Evolutionary conservation across 1,284 basidiomycete species (phyloP), one percentile per base, ranked within the genome.

Genomic region (Boletus holoroseus): DNA sequence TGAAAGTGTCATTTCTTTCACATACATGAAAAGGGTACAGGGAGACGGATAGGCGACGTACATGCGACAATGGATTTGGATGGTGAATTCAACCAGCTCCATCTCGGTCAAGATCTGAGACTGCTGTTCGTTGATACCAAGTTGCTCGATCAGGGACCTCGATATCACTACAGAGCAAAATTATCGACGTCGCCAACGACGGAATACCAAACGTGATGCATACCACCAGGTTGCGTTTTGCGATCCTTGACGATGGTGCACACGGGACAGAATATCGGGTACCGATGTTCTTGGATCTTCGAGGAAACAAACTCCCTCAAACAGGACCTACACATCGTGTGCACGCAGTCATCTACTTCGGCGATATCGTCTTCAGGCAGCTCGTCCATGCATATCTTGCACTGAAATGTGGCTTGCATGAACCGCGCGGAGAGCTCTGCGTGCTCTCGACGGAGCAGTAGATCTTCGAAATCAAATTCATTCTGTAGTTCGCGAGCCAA

Each of bases 191-290:
- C 30, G 7, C 15, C 38, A 8, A 31, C 12, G 27, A 16, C 3
- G 18, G 22, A n/a, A 22, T 18, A 38, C 30, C 8, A 43, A 18
- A 27, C 44, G 27, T 22, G 34, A 40, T 27, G 61, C 74, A 51
- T 51, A 77, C 77, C 65, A 53, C 70, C 70, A 38, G 73, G 71
- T n/a, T 68, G 66, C 16, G 44, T 39, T 9, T 57, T 38, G 20
- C 12, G 43, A n/a, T 49, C 55, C 44, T 55, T 54, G 15, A 58
- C 53, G 12, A 70, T 66, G 3, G 69, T 61, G 55, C 84, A 86
- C 12, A 70, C 61, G 1, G 84, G 84, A 60, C 83, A 86, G 7
- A 76, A 56, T 30, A 86, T 76, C 0, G 84, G 83, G 54, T 77
- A 84, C 11, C 74, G 72, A 51, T 75, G 75, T 38, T 82, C 76